phyloP scores from a whole-genome alignment of 352 stramenopile genomes.

The Globisporangium lucens region DNA sequence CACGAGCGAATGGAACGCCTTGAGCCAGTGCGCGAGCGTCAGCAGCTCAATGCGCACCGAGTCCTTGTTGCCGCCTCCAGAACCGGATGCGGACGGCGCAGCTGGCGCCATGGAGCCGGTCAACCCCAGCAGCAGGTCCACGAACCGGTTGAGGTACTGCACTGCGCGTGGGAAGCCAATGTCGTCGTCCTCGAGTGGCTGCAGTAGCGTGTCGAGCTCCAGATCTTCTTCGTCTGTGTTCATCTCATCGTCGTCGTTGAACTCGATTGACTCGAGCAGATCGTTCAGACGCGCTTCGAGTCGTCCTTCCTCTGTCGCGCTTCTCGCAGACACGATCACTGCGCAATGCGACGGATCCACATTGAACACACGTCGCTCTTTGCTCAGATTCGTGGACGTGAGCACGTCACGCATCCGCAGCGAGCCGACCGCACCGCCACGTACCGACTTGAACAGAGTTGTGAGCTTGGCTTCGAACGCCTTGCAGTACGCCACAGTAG shows the following conservation, averaged over 20 bases:
- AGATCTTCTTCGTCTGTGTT: constrained; percentile 20
- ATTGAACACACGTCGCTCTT: constrained; percentile 66
- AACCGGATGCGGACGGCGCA: constrained; percentile 6
- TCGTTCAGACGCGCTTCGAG: constrained; percentile 36
- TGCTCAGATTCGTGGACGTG: constrained; percentile 47
- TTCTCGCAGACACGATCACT: constrained; percentile 45
- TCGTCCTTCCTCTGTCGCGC: constrained; percentile 26
- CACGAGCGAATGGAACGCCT: constrained; percentile 49
- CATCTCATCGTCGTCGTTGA: constrained; percentile 23
- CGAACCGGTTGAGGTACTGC: constrained; percentile 57
- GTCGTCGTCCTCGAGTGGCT: constrained; percentile 53
- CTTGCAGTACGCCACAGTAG: constrained; percentile 58
- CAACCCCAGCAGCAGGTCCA: constrained; percentile 54
- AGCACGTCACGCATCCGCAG: constrained; percentile 56
- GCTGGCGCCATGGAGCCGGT: constrained; percentile 8
- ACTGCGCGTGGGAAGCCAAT: constrained; percentile 47
- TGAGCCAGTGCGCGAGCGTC: constrained; percentile 57
- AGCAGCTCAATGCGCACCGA: constrained; percentile 48
- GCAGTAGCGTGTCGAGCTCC: constrained; percentile 34
- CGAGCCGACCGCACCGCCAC: constrained; percentile 47
- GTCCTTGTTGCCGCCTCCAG: constrained; percentile 23
- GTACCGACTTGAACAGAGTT: constrained; percentile 50
- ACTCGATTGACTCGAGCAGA: constrained; percentile 42
- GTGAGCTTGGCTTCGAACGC: constrained; percentile 51
- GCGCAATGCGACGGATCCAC: constrained; percentile 69